Conservation (phyloP, 2,329 filamentous ascomycete species). For the Aspergillus ruber region DNA sequence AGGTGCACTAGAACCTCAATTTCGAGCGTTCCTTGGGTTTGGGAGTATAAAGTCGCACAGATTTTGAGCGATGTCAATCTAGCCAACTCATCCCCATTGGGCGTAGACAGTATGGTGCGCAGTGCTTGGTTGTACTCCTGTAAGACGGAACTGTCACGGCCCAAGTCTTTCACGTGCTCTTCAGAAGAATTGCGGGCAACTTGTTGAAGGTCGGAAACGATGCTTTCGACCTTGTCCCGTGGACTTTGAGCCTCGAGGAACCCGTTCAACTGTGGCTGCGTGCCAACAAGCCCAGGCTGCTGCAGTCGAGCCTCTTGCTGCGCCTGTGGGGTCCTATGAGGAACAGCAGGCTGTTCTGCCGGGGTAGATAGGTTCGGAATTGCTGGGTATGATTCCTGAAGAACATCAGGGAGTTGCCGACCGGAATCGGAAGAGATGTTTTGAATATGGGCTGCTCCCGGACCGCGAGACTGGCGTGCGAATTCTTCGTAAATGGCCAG, state of each 20-base stretch:
- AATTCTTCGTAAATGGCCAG: slow-evolving; percentile 97
- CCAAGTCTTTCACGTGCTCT: slow-evolving; percentile 53
- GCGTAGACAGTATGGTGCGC: slow-evolving; percentile 47
- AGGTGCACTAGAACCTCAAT: slow-evolving; percentile 59
- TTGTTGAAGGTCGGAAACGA: slow-evolving; percentile 53
- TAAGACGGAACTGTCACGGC: slow-evolving; percentile 49
- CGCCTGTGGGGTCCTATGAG: slow-evolving; percentile 50
- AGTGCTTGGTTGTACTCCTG: slow-evolving; percentile 54
- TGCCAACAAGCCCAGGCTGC: slow-evolving; percentile 29
- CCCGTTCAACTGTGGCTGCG: slow-evolving; percentile 53
- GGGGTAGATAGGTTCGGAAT: slow-evolving; percentile 58
- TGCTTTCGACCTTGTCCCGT: slow-evolving; percentile 47
- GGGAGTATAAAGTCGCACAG: slow-evolving; percentile 51
- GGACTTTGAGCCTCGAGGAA: slow-evolving; percentile 51
- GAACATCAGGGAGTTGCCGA: slow-evolving; percentile 56
- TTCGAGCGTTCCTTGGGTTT: slow-evolving; percentile 51
- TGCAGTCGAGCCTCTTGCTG: slow-evolving; percentile 41
- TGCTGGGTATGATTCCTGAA: slow-evolving; percentile 54
- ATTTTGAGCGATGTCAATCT: slow-evolving; percentile 51
- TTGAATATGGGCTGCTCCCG: slow-evolving; percentile 48
- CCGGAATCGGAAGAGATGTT: slow-evolving; percentile 53
- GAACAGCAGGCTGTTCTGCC: slow-evolving; percentile 56
- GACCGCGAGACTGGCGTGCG: slow-evolving; percentile 71
- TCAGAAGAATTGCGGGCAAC: slow-evolving; percentile 51
- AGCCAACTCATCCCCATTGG: slow-evolving; percentile 52